Conservation (phyloP, 352 stramenopile species). For the Phytophthora hybrid region DNA sequence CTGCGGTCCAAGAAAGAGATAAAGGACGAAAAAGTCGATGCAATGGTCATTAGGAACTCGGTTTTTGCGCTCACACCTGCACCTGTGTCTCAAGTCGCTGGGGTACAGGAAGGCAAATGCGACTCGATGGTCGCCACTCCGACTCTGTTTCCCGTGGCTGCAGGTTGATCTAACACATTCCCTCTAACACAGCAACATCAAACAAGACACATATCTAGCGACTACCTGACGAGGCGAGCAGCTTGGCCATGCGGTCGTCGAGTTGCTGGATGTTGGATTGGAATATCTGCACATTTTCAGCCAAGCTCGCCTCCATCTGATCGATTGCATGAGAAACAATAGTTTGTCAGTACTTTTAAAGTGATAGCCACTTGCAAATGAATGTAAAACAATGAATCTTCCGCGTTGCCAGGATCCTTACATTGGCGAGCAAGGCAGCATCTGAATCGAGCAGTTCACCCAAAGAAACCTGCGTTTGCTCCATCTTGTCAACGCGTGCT, state of each 20-base stretch:
- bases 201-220: slow-evolving; percentile 23
- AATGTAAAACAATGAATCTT: not conserved
- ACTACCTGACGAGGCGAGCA: slow-evolving; percentile 39
- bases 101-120: slow-evolving; percentile 44
- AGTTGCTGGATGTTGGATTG: slow-evolving; percentile 80
- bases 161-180: slow-evolving; percentile 21
- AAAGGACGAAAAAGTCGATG: slow-evolving; percentile 31
- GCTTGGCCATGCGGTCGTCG: slow-evolving; percentile 71
- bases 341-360: slow-evolving; percentile 14
- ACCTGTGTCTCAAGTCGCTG: slow-evolving; percentile 44
- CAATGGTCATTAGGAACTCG: slow-evolving; percentile 46
- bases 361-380: not conserved
- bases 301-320: slow-evolving; percentile 81
- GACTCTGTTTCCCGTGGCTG: slow-evolving; percentile 25
- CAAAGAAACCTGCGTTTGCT: slow-evolving; percentile 65
- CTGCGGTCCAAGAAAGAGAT: slow-evolving; percentile 38
- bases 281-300: slow-evolving; percentile 81
- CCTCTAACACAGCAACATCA: slow-evolving; percentile 28
- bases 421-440: slow-evolving; percentile 68
- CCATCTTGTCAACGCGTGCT: slow-evolving; percentile 64
- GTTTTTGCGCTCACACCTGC: slow-evolving; percentile 45
- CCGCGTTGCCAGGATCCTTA: slow-evolving; percentile 40
- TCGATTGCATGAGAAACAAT: slow-evolving; percentile 11
- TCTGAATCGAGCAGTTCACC: slow-evolving; percentile 72
- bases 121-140: slow-evolving; percentile 40